Evolutionary conservation across 208 protist species (phyloP).

Genomic region (Wallacemonas sp.): DNA sequence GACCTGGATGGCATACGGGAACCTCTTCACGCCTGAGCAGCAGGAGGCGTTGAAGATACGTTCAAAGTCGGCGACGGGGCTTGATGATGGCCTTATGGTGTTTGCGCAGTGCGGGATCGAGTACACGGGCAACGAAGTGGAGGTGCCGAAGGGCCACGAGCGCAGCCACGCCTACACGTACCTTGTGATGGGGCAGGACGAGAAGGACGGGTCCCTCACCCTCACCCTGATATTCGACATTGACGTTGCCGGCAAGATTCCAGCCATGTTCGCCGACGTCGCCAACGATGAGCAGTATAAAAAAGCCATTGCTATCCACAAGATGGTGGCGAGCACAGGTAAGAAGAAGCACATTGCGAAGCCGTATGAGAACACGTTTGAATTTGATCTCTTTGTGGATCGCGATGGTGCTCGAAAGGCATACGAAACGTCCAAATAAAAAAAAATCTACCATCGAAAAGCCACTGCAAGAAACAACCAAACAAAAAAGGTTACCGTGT

Average conservation of each 20-base stretch:
- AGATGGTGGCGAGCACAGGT: slow-evolving; percentile 13
- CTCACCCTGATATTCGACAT: slow-evolving; percentile 40
- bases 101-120: slow-evolving; percentile 39
- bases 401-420: background rate
- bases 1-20: slow-evolving; percentile 24
- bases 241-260: slow-evolving; percentile 28
- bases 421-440: background rate
- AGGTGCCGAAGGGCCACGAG: slow-evolving; percentile 22
- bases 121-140: slow-evolving; percentile 23
- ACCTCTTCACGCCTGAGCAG: slow-evolving; percentile 35
- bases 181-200: slow-evolving; percentile 37
- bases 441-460: no score
- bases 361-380: slow-evolving; percentile 26
- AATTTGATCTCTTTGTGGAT: slow-evolving; percentile 15
- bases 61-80: slow-evolving; percentile 3
- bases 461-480: no score
- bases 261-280: slow-evolving; percentile 30
- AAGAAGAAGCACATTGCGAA: slow-evolving; percentile 11
- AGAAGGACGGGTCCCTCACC: slow-evolving; percentile 45
- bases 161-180: slow-evolving; percentile 27
- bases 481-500: no score
- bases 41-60: slow-evolving; percentile 34
- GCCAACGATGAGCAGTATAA: slow-evolving; percentile 32
- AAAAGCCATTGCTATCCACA: slow-evolving; percentile 24
- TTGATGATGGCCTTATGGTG: slow-evolving; percentile 22